Percentiles rank a stretch among this genome's conserved stretches.
Conservation (phyloP, 2,329 filamentous ascomycete genomes). For the Lithohypha guttulata region DNA sequence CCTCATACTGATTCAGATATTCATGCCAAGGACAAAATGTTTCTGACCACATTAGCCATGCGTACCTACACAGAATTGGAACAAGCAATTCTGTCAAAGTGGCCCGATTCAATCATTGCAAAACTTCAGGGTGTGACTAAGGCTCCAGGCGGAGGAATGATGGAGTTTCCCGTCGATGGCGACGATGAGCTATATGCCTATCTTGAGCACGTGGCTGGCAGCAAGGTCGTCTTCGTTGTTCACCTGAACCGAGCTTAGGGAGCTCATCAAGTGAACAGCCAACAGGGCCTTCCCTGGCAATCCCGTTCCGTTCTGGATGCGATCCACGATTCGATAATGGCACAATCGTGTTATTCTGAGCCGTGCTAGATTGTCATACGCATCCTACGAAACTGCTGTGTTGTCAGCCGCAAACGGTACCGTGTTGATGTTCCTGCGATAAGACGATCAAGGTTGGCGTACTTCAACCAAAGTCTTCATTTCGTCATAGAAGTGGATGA, state of each 20-base stretch:
- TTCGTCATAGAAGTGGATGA: too few species aligned
- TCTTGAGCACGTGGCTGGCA: constrained; percentile 50
- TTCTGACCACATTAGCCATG: constrained; percentile 53
- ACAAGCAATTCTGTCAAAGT: constrained; percentile 50
- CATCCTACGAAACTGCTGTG: too few species aligned
- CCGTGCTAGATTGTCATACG: too few species aligned
- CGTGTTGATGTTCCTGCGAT: too few species aligned
- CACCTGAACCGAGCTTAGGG: constrained; percentile 23
- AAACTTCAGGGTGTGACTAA: constrained; percentile 58
- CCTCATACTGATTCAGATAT: constrained; percentile 54
- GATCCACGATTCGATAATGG: too few species aligned
- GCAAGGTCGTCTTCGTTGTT: constrained; percentile 45
- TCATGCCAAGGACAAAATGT: constrained; percentile 38
- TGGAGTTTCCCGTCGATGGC: constrained; percentile 54
- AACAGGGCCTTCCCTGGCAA: too few species aligned
- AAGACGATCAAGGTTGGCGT: too few species aligned
- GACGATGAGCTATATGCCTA: constrained; percentile 65
- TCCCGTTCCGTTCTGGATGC: too few species aligned
- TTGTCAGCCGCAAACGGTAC: too few species aligned
- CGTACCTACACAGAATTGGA: constrained; percentile 52
- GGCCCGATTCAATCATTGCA: constrained; percentile 48
- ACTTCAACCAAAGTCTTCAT: too few species aligned
- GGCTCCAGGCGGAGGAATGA: constrained; percentile 43
- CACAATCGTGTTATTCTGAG: too few species aligned
- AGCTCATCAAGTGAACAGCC: too few species aligned